Percentiles rank a stretch among this genome's conserved stretches.
Evolutionary conservation across 768 basidiomycete species (phyloP).

Genomic region (Clavulina sp.): DNA sequence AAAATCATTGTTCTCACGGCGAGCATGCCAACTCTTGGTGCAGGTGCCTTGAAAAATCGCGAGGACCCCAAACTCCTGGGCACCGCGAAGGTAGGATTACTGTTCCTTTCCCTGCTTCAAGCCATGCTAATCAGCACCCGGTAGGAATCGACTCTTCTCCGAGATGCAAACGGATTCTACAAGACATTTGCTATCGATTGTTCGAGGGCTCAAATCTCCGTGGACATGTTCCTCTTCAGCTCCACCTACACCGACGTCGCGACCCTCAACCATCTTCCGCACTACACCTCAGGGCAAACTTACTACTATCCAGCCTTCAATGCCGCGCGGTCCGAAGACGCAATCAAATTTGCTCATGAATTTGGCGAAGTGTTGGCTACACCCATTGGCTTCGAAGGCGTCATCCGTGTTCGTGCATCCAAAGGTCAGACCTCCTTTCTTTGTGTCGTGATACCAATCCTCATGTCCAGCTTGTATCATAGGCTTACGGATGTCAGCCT

Average conservation of each 20-base stretch:
- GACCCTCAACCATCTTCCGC: slow-evolving; percentile 76
- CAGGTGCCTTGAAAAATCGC: slow-evolving; percentile 84
- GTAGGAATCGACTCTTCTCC: slow-evolving; percentile 80
- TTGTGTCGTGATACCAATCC: background rate
- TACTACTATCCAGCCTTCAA: slow-evolving; percentile 99
- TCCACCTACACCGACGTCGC: slow-evolving; percentile 90
- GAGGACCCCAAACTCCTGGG: slow-evolving; percentile 95
- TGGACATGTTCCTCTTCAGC: slow-evolving; percentile 99
- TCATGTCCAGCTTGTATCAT: background rate
- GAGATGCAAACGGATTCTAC: slow-evolving; percentile 90
- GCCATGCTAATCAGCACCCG: background rate
- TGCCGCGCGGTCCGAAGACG: slow-evolving; percentile 83
- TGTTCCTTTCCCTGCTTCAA: background rate
- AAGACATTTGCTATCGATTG: slow-evolving; percentile 99
- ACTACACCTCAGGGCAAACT: slow-evolving; percentile 95
- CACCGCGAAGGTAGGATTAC: slow-evolving; percentile 55
- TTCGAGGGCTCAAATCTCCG: slow-evolving; percentile 88
- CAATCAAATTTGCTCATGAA: slow-evolving; percentile 95
- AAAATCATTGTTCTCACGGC: slow-evolving; percentile 82
- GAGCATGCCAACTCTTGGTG: slow-evolving; percentile 70
- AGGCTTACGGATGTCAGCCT: slow-evolving; percentile 90
- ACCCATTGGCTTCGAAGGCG: slow-evolving; percentile 91
- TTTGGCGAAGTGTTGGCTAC: slow-evolving; percentile 85
- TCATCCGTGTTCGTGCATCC: slow-evolving; percentile 96
- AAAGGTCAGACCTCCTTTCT: slow-evolving; percentile 35